Evolutionary conservation across 164 flowering plant genomes (phyloP).

Genomic region (Houttuynia cordata): DNA sequence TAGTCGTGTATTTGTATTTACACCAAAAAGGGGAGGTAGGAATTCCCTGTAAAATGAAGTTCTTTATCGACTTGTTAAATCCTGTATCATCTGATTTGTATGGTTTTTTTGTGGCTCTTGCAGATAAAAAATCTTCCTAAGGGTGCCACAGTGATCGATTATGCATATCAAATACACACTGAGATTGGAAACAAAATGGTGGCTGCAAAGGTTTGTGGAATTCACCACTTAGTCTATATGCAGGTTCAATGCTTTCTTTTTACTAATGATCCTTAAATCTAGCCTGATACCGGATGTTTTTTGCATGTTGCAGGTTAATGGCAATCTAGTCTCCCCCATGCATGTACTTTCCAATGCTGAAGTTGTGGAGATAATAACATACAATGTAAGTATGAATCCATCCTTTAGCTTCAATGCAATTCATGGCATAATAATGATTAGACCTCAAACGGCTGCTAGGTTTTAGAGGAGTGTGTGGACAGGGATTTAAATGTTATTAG

Average conservation of each 20-base stretch:
- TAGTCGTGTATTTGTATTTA: constrained; percentile 93
- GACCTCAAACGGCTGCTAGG: neutral
- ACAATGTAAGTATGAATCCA: constrained; percentile 47
- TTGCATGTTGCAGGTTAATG: constrained; percentile 70
- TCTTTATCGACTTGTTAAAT: neutral
- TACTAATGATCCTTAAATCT: neutral
- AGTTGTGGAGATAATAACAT: constrained; percentile 90
- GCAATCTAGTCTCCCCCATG: constrained; percentile 75
- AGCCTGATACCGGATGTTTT: neutral
- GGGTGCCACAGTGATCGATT: constrained; percentile 93
- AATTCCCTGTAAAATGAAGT: neutral
- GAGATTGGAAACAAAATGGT: constrained; percentile 99
- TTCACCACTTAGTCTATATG: neutral
- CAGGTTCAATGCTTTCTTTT: constrained; percentile 2
- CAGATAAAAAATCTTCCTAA: constrained; percentile 92
- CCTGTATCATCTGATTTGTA: constrained; percentile 4
- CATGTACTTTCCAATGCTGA: constrained; percentile 96
- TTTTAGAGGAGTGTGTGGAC: no score
- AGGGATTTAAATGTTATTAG: no score
- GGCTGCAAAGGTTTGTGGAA: constrained; percentile 79
- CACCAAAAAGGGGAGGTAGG: constrained; percentile 95
- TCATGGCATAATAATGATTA: neutral
- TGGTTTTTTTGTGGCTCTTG: neutral
- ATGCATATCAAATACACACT: constrained; percentile 96
- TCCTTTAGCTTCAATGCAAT: neutral